Evolutionary conservation across 768 basidiomycete genomes (phyloP).

Genomic region (Hericium rajendrae): DNA sequence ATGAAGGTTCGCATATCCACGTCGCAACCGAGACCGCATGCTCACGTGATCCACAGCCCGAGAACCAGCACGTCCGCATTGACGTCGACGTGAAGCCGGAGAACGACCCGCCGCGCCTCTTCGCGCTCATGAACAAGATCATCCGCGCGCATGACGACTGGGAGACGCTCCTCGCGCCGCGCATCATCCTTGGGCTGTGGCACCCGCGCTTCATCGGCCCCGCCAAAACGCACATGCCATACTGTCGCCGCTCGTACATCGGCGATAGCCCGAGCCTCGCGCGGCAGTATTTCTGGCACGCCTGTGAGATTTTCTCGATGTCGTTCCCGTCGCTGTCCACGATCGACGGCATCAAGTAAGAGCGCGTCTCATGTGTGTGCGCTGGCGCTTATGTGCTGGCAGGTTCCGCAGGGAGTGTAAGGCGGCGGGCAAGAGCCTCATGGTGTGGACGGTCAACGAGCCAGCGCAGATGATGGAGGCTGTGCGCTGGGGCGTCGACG

Average conservation of each 20-base stretch:
- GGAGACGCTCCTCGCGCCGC: constrained; percentile 69
- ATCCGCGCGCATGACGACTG: constrained; percentile 58
- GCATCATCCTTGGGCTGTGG: constrained; percentile 78
- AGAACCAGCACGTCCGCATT: constrained; percentile 66
- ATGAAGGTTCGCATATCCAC: constrained; percentile 44
- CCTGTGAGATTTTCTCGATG: constrained; percentile 85
- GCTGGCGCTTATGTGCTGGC: neutral
- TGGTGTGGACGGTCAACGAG: constrained; percentile 97
- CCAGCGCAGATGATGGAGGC: constrained; percentile 87
- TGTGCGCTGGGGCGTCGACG: constrained; percentile 40
- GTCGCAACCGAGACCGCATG: too few relatives aligned
- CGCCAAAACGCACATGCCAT: constrained; percentile 69
- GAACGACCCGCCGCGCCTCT: constrained; percentile 84
- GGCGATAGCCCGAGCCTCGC: constrained; percentile 64
- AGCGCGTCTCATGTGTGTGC: neutral
- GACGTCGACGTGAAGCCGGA: constrained; percentile 92
- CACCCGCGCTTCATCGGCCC: constrained; percentile 81
- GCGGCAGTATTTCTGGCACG: constrained; percentile 81
- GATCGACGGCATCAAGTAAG: constrained; percentile 61
- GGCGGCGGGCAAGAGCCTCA: constrained; percentile 66
- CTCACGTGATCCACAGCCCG: constrained; percentile 34
- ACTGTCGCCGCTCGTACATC: constrained; percentile 80
- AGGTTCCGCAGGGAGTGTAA: constrained; percentile 80
- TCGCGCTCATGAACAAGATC: constrained; percentile 62
- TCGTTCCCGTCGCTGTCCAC: constrained; percentile 63